Conservation (phyloP, 495 filamentous ascomycete species). For the Penicillium ucsense region DNA sequence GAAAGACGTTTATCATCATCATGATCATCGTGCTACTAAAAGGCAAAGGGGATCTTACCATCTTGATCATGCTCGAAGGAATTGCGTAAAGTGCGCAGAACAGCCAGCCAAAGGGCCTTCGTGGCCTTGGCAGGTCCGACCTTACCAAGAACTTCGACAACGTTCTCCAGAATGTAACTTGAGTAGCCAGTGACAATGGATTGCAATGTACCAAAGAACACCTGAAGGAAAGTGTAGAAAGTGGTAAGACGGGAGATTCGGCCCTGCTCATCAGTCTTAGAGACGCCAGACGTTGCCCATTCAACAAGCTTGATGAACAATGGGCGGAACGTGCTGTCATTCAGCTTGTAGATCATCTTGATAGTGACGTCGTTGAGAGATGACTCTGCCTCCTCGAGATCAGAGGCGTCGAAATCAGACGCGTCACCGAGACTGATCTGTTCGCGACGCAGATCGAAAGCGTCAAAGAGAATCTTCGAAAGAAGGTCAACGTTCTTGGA, state of each 20-base stretch:
- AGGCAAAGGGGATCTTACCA: slow-evolving; percentile 25
- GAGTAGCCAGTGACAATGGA: slow-evolving; percentile 89
- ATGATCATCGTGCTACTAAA: background rate
- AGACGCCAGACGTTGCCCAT: slow-evolving; percentile 51
- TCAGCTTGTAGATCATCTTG: slow-evolving; percentile 91
- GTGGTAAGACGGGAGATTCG: slow-evolving; percentile 50
- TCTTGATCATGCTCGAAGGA: slow-evolving; percentile 76
- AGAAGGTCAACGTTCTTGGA: slow-evolving; percentile 57
- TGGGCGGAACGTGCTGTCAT: slow-evolving; percentile 92
- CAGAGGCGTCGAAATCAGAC: slow-evolving; percentile 34
- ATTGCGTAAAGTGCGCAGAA: slow-evolving; percentile 57
- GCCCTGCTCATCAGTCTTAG: slow-evolving; percentile 50
- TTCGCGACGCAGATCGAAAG: slow-evolving; percentile 62
- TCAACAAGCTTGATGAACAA: slow-evolving; percentile 76
- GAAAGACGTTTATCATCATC: slow-evolving; percentile 3
- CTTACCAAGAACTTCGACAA: slow-evolving; percentile 50
- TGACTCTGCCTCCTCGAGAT: slow-evolving; percentile 56
- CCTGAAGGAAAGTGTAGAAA: slow-evolving; percentile 68
- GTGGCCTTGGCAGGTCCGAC: slow-evolving; percentile 39
- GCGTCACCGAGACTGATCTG: slow-evolving; percentile 27
- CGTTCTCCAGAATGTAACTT: slow-evolving; percentile 69
- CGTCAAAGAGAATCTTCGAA: slow-evolving; percentile 58
- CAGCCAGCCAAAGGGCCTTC: slow-evolving; percentile 48
- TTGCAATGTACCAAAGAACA: slow-evolving; percentile 77
- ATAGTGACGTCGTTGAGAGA: slow-evolving; percentile 57